Base-by-base conservation (phyloP, 106 monocot species). In the Vanilla planifolia region DNA sequence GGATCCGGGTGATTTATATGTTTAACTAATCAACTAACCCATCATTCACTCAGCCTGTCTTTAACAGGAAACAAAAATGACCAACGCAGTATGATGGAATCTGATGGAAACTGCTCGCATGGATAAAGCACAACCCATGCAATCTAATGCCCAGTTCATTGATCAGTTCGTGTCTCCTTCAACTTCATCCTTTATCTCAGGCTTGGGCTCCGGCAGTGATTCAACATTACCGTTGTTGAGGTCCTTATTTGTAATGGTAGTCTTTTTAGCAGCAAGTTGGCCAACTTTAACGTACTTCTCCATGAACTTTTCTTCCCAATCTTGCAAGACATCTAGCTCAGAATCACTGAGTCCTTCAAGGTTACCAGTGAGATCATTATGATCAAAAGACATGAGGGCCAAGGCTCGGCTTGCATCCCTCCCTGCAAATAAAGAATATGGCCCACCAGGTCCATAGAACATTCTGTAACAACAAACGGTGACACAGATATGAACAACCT, bases 221-320 rank as follows among this genome's bases (percentile, higher is more conserved):
- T 64, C 45, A 8, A 17, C 19, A n/a, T 39, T 53, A n/a, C 61
- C 51, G 6, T 33, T 53, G 32, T 51, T 60, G 42, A 28, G 36
- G 23, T 59, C 22, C 2, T 26, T 27, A 22, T 62, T 71, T 20
- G 24, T 37, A 24, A 7, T 34, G 8, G 6, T 32, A 5, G 61
- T 20, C 7, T 64, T 67, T 45, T 64, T 64, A 19, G 61, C 45
- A 17, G 79, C 79, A 69, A 94, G 61, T n/a, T 52, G 79, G 27
- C 93, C 93, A 36, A 85, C 89, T 42, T 83, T 82, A 28, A 73
- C 75, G 51, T 94, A 89, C 43, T 84, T 82, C 70, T 94, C 83
- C 64, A 70, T 78, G 67, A 94, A 94, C 52, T 93, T 93, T 33
- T 75, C 72, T 55, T 89, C 89, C 89, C 89, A 93, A 55, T 93